Base-by-base conservation (phyloP, 192 early-diverging fungal species). In the Haplosporangium gracile region DNA sequence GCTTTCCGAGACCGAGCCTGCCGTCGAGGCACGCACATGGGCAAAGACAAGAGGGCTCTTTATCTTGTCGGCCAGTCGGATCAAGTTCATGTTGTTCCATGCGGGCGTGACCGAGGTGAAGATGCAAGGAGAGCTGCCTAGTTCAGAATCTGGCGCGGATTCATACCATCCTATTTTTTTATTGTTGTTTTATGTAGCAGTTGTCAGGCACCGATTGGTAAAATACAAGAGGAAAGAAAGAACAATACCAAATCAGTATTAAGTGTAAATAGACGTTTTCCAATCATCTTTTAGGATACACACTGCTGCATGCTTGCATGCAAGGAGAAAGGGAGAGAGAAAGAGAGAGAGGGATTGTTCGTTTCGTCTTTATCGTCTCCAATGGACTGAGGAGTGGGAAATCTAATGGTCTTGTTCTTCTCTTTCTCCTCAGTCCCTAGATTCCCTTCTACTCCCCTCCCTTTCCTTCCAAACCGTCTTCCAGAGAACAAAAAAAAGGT, bases 101-200 rank as follows among this genome's bases (percentile, higher is more conserved):
- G 95, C 95, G 8, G 95, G 95, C 39, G 94, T 93, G 4, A 95
- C 94, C 10, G 95, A 95, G 6, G 95, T 94, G 78, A 96, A 96
- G 77, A 96, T 94, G 86, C 95, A 96, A 5, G 93, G 93, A 26
- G 92, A 86, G 24, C 68, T 82, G 71, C 53, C 74, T 7, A 57
- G 45, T 40, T 90, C 88, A n/a, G 77, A 65, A 43, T 90, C 88
- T 20, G 91, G 80, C 68, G 91, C 86, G 55, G 86, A 89, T 78
- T 96, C 93, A 79, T 95, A 93, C 93, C 93, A 93, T 2, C 75
- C 82, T 79, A 69, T 68, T 43, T 22, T 60, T 18, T 29, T 20
- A 7, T 49, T 43, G 29, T 24, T 36, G 53, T 68, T 65, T 15
- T 53, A 74, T 29, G 15, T 4, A 22, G 20, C 75, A 11, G 39